phyloP scores from a whole-genome alignment of 805 yeast genomes.

The Pichia heedii region DNA sequence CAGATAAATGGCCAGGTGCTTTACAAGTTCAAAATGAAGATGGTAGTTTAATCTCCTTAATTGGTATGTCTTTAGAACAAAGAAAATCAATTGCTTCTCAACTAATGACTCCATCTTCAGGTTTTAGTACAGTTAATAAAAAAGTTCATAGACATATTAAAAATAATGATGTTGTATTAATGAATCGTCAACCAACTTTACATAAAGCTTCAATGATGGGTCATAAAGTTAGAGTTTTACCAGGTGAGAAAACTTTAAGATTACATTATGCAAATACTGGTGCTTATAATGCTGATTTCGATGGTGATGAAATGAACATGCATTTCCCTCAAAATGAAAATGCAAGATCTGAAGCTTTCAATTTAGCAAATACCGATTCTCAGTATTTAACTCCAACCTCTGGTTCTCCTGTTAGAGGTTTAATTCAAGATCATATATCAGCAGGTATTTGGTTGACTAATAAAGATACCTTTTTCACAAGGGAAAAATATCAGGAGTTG shows the following conservation, averaged over 20 bases:
- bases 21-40: slow-evolving; percentile 92
- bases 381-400: slow-evolving; percentile 98
- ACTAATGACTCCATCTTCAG: slow-evolving; percentile 72
- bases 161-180: slow-evolving; percentile 89
- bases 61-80: slow-evolving; percentile 88
- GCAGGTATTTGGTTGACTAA: slow-evolving; percentile 98
- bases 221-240: slow-evolving; percentile 91
- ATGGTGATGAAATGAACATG: slow-evolving; percentile 99
- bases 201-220: slow-evolving; percentile 99
- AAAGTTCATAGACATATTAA: slow-evolving; percentile 92
- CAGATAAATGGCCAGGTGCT: slow-evolving; percentile 99
- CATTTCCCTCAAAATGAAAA: slow-evolving; percentile 98
- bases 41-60: slow-evolving; percentile 71
- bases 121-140: slow-evolving; percentile 64
- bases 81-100: slow-evolving; percentile 93
- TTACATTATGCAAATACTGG: slow-evolving; percentile 98
- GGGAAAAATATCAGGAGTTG: slow-evolving; percentile 89
- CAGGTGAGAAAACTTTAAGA: slow-evolving; percentile 94
- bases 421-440: slow-evolving; percentile 96
- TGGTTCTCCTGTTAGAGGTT: slow-evolving; percentile 96
- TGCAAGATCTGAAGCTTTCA: slow-evolving; percentile 92
- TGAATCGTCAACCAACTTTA: slow-evolving; percentile 98
- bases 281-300: slow-evolving; percentile 98
- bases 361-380: slow-evolving; percentile 93
- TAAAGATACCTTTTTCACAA: slow-evolving; percentile 83